Conservation (phyloP, 768 basidiomycete genomes). For the Mycena olivaceomarginata region DNA sequence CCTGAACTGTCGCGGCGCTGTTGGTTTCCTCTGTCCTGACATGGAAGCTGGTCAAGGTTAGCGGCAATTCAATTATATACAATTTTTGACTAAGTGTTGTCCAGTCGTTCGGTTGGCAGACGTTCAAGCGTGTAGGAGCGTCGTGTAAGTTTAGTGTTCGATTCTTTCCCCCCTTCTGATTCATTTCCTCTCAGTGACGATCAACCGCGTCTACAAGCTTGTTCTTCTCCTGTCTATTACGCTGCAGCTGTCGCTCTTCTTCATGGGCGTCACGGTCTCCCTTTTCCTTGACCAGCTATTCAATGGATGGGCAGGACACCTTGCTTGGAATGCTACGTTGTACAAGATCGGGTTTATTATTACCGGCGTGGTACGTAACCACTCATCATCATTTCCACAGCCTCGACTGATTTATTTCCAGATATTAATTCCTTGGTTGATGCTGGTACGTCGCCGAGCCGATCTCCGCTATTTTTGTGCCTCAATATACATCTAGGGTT, state of each 20-base stretch:
- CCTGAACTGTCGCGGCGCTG: conserved; percentile 76
- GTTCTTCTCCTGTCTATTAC: conserved; percentile 82
- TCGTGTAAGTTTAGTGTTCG: conserved; percentile 56
- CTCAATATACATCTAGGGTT: conserved; percentile 68
- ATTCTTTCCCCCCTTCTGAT: not conserved
- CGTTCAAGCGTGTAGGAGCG: conserved; percentile 91
- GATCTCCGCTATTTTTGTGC: not conserved
- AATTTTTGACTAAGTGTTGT: not conserved
- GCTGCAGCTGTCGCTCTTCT: conserved; percentile 87
- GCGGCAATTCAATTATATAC: conserved; percentile 6
- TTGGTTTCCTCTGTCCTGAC: conserved; percentile 79
- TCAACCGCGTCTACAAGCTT: conserved; percentile 85
- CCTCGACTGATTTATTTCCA: conserved; percentile 47
- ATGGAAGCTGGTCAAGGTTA: conserved; percentile 85
- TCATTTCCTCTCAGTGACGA: conserved; percentile 57
- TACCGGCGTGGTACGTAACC: conserved; percentile 74
- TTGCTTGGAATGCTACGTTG: conserved; percentile 63
- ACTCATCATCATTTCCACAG: not conserved
- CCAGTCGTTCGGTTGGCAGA: conserved; percentile 89
- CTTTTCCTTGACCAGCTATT: conserved; percentile 88
- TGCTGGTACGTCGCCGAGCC: conserved; percentile 62
- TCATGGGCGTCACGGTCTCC: conserved; percentile 80
- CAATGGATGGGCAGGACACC: conserved; percentile 77
- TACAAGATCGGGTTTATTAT: conserved; percentile 76
- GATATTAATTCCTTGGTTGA: conserved; percentile 84